Evolutionary conservation across 352 stramenopile species (phyloP), one percentile per base, ranked within the genome.

Genomic region (Pythium oligandrum): DNA sequence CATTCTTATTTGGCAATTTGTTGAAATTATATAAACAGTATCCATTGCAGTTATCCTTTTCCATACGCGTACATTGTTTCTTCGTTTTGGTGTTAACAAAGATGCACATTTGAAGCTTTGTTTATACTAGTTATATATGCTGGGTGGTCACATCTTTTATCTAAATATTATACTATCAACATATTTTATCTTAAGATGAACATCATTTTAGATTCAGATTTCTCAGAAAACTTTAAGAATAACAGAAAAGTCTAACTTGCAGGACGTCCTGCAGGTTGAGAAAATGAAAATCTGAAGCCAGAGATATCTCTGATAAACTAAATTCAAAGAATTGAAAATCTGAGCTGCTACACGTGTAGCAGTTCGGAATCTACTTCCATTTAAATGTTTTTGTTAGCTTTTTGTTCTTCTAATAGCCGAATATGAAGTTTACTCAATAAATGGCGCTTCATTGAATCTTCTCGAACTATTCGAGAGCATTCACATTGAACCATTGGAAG

Each of bases 341-440:
- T 48, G 17, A 48, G 11, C 43, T 48, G 43, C 11, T 31, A 17
- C 9, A 48, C 17, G 30, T 48, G 6, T 17, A 17, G 9, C 44
- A 50, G 31, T 5, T 50, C 44, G 35, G 44, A 50, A 50, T 50
- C 44, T 50, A 50, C 44, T 50, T 50, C 44, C 35, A 50, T 32
- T 50, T 50, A 50, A 26, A 2, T 50, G 17, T 50, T 50, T 51
- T 51, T 0, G 3, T 38, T 51, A 26, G 17, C 17, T 51, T 51
- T 51, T 17, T 51, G 46, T 51, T 51, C 46, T 51, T 51, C 46
- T 3, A 51, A 26, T 39, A 51, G 31, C 40, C 46, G 46, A 51
- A 51, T 51, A 51, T 51, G 46, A 51, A 31, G 46, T 51, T 51
- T 51, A 51, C 46, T 51, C 46, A 51, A 51, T 51, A 51, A 6